Percentiles rank a stretch among this genome's conserved stretches.
These are phyloP conservation scores for Trichoderma sp. DNA, from an alignment of 2,329 filamentous ascomycete species.

Conservation along the genomic window DNA sequence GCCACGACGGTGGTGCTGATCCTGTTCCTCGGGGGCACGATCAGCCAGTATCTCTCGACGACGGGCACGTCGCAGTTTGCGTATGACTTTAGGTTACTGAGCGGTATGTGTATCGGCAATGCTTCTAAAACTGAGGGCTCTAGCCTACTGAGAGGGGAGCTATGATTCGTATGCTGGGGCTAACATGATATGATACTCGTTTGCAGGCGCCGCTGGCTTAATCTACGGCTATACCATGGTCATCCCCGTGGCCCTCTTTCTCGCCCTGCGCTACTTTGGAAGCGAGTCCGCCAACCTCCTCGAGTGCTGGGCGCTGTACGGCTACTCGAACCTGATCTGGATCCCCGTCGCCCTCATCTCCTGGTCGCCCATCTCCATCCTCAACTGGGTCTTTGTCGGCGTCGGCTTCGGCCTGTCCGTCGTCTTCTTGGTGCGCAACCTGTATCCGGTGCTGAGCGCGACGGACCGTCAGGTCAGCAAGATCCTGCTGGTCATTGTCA, in stretches of 20 bases:
- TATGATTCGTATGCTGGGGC: neutral
- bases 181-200: constrained; percentile 1
- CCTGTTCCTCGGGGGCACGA: constrained; percentile 90
- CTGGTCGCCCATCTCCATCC: constrained; percentile 80
- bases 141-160: no score
- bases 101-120: constrained; percentile 56
- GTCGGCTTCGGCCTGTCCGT: constrained; percentile 83
- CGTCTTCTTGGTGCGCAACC: constrained; percentile 79
- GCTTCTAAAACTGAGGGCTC: neutral
- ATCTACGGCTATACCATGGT: constrained; percentile 94
- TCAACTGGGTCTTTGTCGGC: constrained; percentile 93
- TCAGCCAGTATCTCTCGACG: constrained; percentile 81
- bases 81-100: constrained; percentile 89
- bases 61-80: constrained; percentile 73
- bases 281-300: constrained; percentile 90
- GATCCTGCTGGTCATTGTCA: constrained; percentile 79
- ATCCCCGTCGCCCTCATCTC: constrained; percentile 89
- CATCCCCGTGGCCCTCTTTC: constrained; percentile 83
- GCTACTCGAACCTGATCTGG: constrained; percentile 97
- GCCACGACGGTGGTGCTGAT: constrained; percentile 96
- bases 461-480: constrained; percentile 92
- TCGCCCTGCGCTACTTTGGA: constrained; percentile 89
- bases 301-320: constrained; percentile 94
- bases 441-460: constrained; percentile 88
- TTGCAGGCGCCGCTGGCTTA: constrained; percentile 74